These are phyloP conservation scores for Pseudogymnoascus sp. DNA, from an alignment of 2,329 filamentous ascomycete genomes.

Conservation along the genomic window DNA sequence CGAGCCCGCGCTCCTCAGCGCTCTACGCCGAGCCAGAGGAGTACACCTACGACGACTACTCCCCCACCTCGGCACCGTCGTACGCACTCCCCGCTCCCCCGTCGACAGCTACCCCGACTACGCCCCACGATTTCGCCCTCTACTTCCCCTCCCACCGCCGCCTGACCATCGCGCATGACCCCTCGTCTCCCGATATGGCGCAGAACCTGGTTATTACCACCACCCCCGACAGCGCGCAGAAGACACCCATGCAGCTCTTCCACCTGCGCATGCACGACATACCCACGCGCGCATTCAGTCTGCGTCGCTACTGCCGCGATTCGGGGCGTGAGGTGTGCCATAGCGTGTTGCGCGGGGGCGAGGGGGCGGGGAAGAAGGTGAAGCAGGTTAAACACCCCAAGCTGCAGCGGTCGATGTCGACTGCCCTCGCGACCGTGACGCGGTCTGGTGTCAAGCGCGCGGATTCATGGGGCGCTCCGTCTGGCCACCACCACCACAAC, in stretches of 20 bases:
- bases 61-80: slow-evolving; percentile 24
- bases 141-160: slow-evolving; percentile 81
- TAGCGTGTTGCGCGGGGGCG: slow-evolving; percentile 15
- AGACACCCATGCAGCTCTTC: slow-evolving; percentile 69
- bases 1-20: slow-evolving; percentile 27
- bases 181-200: slow-evolving; percentile 83
- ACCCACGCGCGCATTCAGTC: slow-evolving; percentile 75
- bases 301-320: slow-evolving; percentile 84
- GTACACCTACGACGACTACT: slow-evolving; percentile 26
- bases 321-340: slow-evolving; percentile 91
- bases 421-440: slow-evolving; percentile 33
- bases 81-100: slow-evolving; percentile 57
- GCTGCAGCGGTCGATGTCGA: slow-evolving; percentile 51
- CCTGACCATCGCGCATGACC: slow-evolving; percentile 79
- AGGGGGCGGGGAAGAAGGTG: background rate
- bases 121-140: slow-evolving; percentile 70
- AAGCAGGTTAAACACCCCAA: slow-evolving; percentile 37
- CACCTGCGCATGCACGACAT: slow-evolving; percentile 94
- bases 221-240: slow-evolving; percentile 43
- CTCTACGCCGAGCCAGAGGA: slow-evolving; percentile 42
- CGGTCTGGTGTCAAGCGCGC: slow-evolving; percentile 22
- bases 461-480: background rate
- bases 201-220: slow-evolving; percentile 93
- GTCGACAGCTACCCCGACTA: slow-evolving; percentile 63
- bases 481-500: too few species aligned